Conservation (phyloP, 106 monocot species). For the Iris macrosiphon region DNA sequence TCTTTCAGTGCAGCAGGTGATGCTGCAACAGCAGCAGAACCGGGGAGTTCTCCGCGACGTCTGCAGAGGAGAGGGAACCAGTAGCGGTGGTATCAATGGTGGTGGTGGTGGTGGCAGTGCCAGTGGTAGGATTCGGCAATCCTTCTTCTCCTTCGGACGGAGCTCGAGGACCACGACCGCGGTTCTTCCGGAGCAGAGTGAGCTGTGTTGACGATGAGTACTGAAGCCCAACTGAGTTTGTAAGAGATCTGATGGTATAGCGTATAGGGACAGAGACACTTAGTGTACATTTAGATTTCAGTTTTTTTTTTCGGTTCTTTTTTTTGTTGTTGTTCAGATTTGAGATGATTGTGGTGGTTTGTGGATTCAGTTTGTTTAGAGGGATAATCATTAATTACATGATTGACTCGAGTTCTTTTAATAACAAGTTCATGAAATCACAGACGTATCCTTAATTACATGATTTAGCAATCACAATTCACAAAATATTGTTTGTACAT, state of each 20-base stretch:
- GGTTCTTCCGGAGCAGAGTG: slow-evolving; percentile 8
- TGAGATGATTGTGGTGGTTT: not conserved
- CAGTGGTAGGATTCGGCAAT: slow-evolving; percentile 7
- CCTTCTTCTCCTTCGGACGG: slow-evolving; percentile 46
- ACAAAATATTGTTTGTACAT: no score
- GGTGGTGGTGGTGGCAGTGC: not conserved
- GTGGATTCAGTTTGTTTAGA: not conserved
- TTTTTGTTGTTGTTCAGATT: no score
- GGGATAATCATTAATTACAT: slow-evolving; percentile 8
- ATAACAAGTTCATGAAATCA: no score
- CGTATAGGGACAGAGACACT: not conserved
- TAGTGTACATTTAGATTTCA: not conserved
- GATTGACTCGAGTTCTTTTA: no score
- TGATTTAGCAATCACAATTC: no score
- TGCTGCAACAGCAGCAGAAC: slow-evolving; percentile 7
- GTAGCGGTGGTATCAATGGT: not conserved
- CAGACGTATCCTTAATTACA: no score
- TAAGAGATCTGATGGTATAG: not conserved
- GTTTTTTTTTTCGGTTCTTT: not conserved
- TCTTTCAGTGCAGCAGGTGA: slow-evolving; percentile 40
- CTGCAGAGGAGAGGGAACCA: slow-evolving; percentile 1
- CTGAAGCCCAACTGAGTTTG: not conserved
- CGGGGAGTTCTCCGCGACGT: not conserved
- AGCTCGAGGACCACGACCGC: slow-evolving; percentile 20
- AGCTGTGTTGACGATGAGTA: not conserved